Evolutionary conservation across 2,329 filamentous ascomycete genomes (phyloP).

Genomic region (Ophiostoma piceae): DNA sequence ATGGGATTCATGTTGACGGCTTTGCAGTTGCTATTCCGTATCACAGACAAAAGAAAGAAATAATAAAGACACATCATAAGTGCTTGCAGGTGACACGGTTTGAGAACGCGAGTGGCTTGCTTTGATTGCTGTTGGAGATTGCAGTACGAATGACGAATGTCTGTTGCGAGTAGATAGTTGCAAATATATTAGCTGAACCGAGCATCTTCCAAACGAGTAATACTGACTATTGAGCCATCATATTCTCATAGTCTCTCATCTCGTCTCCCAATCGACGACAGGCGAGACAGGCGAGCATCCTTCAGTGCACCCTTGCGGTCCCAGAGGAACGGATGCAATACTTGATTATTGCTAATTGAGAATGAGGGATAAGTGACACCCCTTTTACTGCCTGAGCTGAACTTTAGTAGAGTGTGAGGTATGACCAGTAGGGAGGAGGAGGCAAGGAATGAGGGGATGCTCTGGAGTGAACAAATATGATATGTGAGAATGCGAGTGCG

Average conservation of each 20-base stretch:
- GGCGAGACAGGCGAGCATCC: not conserved
- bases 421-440: not conserved
- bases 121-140: not conserved
- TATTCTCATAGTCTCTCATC: not conserved
- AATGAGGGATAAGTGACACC: not conserved
- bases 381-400: conserved; percentile 4
- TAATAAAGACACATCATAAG: not conserved
- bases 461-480: not conserved
- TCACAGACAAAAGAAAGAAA: too few relatives aligned
- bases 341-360: too few relatives aligned
- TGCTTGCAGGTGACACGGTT: not conserved
- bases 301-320: not conserved
- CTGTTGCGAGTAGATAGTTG: too few relatives aligned
- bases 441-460: not conserved
- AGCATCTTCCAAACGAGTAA: too few relatives aligned
- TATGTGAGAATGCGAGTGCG: conserved; percentile 1
- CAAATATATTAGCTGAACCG: too few relatives aligned
- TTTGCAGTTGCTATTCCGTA: too few relatives aligned
- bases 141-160: not conserved
- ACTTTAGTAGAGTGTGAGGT: not conserved
- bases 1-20: too few relatives aligned
- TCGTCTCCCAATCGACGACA: conserved; percentile 1
- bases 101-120: not conserved
- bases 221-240: not conserved
- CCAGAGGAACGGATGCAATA: not conserved